Evolutionary conservation across 78 protist genomes (phyloP).

Genomic region (Protostelium mycophagum): DNA sequence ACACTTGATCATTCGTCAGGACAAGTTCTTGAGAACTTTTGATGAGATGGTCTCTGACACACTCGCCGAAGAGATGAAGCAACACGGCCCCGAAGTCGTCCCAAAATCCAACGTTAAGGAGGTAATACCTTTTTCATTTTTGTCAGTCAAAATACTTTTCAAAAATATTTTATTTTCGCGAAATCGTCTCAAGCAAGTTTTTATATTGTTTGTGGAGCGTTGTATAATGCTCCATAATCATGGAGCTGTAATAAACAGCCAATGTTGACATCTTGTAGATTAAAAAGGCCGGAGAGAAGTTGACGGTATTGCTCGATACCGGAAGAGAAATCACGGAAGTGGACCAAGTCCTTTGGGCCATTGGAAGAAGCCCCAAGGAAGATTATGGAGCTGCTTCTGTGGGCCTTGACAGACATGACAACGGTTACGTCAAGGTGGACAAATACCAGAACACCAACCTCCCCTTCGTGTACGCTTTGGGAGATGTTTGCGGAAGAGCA

Average conservation of each 20-base stretch:
- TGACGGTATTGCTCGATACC: slow-evolving; percentile 7
- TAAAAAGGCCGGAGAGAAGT: slow-evolving; percentile 9
- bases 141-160: too few species aligned
- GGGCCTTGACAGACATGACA: not conserved
- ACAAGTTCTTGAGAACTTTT: slow-evolving; percentile 66
- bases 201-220: too few species aligned
- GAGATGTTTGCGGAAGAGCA: slow-evolving; percentile 73
- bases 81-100: slow-evolving; percentile 32
- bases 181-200: too few species aligned
- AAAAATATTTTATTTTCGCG: too few species aligned
- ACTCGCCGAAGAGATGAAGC: slow-evolving; percentile 45
- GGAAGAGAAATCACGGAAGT: slow-evolving; percentile 24
- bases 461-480: slow-evolving; percentile 67
- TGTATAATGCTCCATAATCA: too few species aligned
- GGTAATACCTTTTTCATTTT: not conserved
- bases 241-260: too few species aligned
- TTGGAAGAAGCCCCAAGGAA: slow-evolving; percentile 72
- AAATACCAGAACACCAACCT: slow-evolving; percentile 59
- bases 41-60: slow-evolving; percentile 43
- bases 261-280: not conserved
- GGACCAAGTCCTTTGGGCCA: slow-evolving; percentile 71
- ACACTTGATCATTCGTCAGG: slow-evolving; percentile 48
- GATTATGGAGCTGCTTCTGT: slow-evolving; percentile 67
- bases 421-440: slow-evolving; percentile 61
- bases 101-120: not conserved